Percentiles rank a stretch among this genome's conserved stretches.
Conservation (phyloP, 805 yeast species). For the Yamadazyma philogaea region DNA sequence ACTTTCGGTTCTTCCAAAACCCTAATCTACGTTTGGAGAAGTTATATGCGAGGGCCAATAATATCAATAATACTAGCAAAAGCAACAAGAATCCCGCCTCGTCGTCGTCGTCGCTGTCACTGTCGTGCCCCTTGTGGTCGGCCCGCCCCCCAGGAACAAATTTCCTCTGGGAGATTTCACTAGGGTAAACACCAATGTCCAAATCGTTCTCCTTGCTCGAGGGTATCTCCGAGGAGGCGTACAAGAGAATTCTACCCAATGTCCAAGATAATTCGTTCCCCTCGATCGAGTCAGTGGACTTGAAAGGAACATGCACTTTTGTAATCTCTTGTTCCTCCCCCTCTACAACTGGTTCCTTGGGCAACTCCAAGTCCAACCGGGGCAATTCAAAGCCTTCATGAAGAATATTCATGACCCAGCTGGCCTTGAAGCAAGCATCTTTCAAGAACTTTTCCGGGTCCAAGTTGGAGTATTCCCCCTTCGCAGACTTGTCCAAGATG, state of each 20-base stretch:
- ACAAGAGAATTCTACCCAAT: conserved; percentile 77
- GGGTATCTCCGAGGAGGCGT: conserved; percentile 69
- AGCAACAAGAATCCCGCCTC: conserved; percentile 6
- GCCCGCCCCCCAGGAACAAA: conserved; percentile 29
- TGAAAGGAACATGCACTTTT: conserved; percentile 58
- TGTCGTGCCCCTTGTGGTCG: conserved; percentile 7
- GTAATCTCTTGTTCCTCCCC: conserved; percentile 23
- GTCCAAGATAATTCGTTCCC: conserved; percentile 96
- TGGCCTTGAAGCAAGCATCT: conserved; percentile 89
- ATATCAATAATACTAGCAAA: conserved; percentile 14
- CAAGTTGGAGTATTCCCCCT: conserved; percentile 59
- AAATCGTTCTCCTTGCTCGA: conserved; percentile 14
- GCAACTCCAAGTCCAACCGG: conserved; percentile 52
- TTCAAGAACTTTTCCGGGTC: conserved; percentile 49
- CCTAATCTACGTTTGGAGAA: conserved; percentile 7
- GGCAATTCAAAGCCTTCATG: conserved; percentile 95
- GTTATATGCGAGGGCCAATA: conserved; percentile 13
- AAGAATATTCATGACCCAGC: conserved; percentile 85
- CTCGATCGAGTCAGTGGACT: conserved; percentile 73
- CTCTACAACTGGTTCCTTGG: conserved; percentile 24
- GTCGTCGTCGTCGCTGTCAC: conserved; percentile 20
- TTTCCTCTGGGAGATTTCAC: conserved; percentile 30
- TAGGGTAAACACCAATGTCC: conserved; percentile 40
- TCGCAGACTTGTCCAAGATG: conserved; percentile 45
- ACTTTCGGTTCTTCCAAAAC: conserved; percentile 11